Conservation (phyloP, 345 rosid species). For the Corchorus capsularis region DNA sequence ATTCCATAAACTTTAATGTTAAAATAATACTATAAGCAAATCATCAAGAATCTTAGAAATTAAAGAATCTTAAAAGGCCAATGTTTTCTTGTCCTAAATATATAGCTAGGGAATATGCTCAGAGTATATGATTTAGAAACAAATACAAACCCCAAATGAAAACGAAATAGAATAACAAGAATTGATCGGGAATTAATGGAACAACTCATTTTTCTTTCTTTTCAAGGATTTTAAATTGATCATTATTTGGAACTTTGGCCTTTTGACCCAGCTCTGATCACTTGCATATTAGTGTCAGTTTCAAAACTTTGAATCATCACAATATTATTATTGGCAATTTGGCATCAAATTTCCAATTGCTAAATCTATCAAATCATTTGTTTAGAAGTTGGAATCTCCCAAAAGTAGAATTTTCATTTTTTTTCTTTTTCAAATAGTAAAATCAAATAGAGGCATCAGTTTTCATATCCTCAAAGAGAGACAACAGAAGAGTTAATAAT, state of each 20-base stretch:
- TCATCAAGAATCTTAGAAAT: background rate
- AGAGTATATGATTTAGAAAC: background rate
- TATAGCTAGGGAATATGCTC: background rate
- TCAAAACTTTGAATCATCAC: background rate
- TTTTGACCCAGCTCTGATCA: background rate
- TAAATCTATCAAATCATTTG: background rate
- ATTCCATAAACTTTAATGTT: no score
- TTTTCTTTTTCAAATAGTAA: background rate
- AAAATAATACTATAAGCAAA: background rate
- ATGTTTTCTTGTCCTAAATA: background rate
- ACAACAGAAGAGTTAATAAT: constrained; percentile 2
- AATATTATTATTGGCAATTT: background rate
- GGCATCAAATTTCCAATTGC: background rate
- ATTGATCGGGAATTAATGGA: background rate
- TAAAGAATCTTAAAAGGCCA: background rate
- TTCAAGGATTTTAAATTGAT: background rate
- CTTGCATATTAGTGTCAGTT: background rate
- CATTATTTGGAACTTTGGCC: background rate
- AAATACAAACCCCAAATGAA: background rate
- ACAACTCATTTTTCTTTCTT: background rate
- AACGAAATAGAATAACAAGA: background rate
- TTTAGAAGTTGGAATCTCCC: background rate
- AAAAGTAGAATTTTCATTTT: background rate
- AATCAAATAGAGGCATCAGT: background rate
- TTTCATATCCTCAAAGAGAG: background rate